Evolutionary conservation across 2,329 filamentous ascomycete genomes (phyloP).

Genomic region (Hypoxylon rubiginosum): DNA sequence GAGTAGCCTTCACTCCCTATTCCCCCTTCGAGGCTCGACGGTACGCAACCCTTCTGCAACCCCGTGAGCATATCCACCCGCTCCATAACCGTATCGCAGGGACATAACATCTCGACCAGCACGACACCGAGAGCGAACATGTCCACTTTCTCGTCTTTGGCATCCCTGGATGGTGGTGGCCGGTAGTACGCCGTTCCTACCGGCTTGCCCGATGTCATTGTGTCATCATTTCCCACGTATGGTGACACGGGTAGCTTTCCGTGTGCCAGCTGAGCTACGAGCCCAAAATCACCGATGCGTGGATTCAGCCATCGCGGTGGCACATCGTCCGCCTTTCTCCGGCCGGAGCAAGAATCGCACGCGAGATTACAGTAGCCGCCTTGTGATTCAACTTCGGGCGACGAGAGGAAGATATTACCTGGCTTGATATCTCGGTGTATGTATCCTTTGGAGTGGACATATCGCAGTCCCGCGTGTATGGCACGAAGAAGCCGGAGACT

Average conservation of each 20-base stretch:
- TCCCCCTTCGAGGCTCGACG: slow-evolving; percentile 30
- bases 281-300: slow-evolving; percentile 76
- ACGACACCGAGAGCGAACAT: slow-evolving; percentile 73
- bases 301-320: slow-evolving; percentile 63
- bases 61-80: slow-evolving; percentile 52
- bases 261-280: slow-evolving; percentile 67
- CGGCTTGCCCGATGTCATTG: slow-evolving; percentile 52
- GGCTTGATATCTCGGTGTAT: slow-evolving; percentile 77
- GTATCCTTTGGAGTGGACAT: slow-evolving; percentile 71
- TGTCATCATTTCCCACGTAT: slow-evolving; percentile 25
- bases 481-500: slow-evolving; percentile 69
- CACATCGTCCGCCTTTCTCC: background rate
- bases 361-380: slow-evolving; percentile 49
- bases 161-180: slow-evolving; percentile 56
- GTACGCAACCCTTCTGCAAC: slow-evolving; percentile 45
- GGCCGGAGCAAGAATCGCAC: slow-evolving; percentile 45
- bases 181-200: slow-evolving; percentile 75
- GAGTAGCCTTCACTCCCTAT: slow-evolving; percentile 41
- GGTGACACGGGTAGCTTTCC: slow-evolving; percentile 46
- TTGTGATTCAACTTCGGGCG: slow-evolving; percentile 51
- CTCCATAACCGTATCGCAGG: slow-evolving; percentile 66
- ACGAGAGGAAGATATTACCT: slow-evolving; percentile 74
- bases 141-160: slow-evolving; percentile 67
- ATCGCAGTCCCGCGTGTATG: slow-evolving; percentile 72
- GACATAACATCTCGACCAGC: slow-evolving; percentile 70